Percentiles rank a stretch among this genome's conserved stretches.
Evolutionary conservation across 176 grass and related monocot species (phyloP).

Genomic region (Tillandsia fasciculata): DNA sequence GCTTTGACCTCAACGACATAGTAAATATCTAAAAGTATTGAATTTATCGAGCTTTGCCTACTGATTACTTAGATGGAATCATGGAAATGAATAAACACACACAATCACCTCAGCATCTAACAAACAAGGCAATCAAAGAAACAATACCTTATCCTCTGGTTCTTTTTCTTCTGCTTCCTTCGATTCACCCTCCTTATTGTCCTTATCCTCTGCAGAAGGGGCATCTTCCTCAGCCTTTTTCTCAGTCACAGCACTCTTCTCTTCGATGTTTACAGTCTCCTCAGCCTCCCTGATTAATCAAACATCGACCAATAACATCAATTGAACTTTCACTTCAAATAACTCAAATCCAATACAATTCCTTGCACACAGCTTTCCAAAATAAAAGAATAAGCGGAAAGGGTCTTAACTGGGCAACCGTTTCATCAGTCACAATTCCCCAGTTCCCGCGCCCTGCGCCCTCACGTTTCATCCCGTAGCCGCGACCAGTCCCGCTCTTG

Average conservation of each 20-base stretch:
- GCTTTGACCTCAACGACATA: no score
- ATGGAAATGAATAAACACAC: background rate
- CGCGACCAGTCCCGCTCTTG: slow-evolving; percentile 56
- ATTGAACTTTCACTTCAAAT: background rate
- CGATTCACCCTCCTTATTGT: slow-evolving; percentile 22
- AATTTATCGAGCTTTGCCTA: background rate
- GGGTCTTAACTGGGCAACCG: slow-evolving; percentile 32
- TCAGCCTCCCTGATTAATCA: slow-evolving; percentile 27
- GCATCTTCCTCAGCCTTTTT: slow-evolving; percentile 17
- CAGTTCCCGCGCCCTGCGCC: slow-evolving; percentile 67
- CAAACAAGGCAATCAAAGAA: background rate
- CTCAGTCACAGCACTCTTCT: slow-evolving; percentile 17
- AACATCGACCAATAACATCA: background rate
- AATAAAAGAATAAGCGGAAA: background rate
- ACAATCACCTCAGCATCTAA: background rate
- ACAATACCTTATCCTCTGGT: slow-evolving; percentile 35
- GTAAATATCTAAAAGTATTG: no score
- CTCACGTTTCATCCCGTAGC: slow-evolving; percentile 64
- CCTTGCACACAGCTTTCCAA: background rate
- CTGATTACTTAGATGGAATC: background rate
- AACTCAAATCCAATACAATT: background rate
- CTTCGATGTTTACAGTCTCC: slow-evolving; percentile 19
- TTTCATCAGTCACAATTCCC: slow-evolving; percentile 52
- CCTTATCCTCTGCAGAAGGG: slow-evolving; percentile 26
- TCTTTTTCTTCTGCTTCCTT: slow-evolving; percentile 36